Base-by-base conservation (phyloP, 2,329 filamentous ascomycete species). In the Cladosporium sp. region DNA sequence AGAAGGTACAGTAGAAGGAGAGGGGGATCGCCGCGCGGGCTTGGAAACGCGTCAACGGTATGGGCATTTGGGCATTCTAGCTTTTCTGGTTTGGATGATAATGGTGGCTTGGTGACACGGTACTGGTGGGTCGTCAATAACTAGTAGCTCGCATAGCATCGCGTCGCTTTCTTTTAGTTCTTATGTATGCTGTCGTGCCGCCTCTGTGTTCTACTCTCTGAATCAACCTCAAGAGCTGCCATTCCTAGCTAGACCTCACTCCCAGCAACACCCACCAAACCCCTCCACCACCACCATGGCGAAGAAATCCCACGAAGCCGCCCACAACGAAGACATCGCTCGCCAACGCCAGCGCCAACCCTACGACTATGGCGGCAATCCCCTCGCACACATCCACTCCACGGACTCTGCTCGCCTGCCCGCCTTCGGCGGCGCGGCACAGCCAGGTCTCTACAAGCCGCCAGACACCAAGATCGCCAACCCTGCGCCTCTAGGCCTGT, bases 401-500 rank as follows among this genome's bases (percentile, higher is more conserved):
- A 82, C 81, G 71, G 79, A 84, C 60, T 79, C 80, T 14, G 78
- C 78, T 6, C 80, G 81, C 36, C 77, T 84, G 12, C 74, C 78
- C 34, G 81, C 82, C 57, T 84, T 84, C 62, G 82, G 82, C 72
- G 82, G 82, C 77, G 81, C 82, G 68, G 82, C 84, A 71, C 82
- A 84, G 70, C 82, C 82, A 10, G 82, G 82, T 77, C 78, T 82
- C 28, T 84, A 65, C 41, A 65, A 51, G 44, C 63, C 63, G 14
- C 54, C 38, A 4, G 51, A 65, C 14, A 51, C 54, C 21, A 12
- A 91, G 81, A 87, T 93, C 78, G 91, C 86, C 81, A 93, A 93
- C 80, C 91, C 91, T 4, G 90, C 89, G 63, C 91, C 91, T 34
- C 84, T 93, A 47, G 91, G 92, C 69, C 86, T 94, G 59, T 86